phyloP scores from a whole-genome alignment of 139 green algal species.

The Chlamydomonas sphaeroides region DNA sequence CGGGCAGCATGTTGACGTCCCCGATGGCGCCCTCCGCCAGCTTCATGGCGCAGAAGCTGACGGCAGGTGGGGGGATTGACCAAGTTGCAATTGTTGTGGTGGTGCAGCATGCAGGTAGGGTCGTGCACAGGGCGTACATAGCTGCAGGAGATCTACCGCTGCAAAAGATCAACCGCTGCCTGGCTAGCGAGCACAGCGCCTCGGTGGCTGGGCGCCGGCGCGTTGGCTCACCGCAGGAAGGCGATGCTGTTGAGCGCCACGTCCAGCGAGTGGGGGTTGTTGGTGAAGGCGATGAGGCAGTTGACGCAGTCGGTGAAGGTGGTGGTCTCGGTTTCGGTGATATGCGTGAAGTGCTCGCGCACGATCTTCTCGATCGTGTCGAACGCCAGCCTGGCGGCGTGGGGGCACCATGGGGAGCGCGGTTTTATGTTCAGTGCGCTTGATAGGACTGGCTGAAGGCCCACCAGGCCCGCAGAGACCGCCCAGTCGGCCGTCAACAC shows the following conservation, averaged over 20 bases:
- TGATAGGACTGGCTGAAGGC: neutral
- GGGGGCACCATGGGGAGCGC: too few relatives aligned
- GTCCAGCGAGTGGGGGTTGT: slow-evolving; percentile 94
- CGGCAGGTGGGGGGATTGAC: neutral
- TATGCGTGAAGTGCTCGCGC: slow-evolving; percentile 95
- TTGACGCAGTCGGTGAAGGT: slow-evolving; percentile 99
- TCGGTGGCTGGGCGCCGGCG: too few relatives aligned
- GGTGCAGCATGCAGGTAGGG: too few relatives aligned
- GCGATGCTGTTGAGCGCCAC: slow-evolving; percentile 97
- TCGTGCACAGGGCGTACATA: too few relatives aligned
- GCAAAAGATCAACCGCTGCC: too few relatives aligned
- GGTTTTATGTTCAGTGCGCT: too few relatives aligned
- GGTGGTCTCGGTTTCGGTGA: slow-evolving; percentile 97
- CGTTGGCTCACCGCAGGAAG: slow-evolving; percentile 90
- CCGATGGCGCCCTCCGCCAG: slow-evolving; percentile 95
- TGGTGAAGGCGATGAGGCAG: slow-evolving; percentile 99
- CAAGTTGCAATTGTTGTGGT: too few relatives aligned
- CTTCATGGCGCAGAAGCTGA: slow-evolving; percentile 92
- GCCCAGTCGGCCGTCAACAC: too few relatives aligned
- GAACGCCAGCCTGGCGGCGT: slow-evolving; percentile 81
- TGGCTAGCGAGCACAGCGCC: too few relatives aligned
- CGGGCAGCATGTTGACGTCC: slow-evolving; percentile 64
- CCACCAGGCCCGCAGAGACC: neutral
- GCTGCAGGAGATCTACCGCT: too few relatives aligned
- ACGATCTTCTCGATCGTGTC: slow-evolving; percentile 99